A percentile compares a stretch with the other conserved stretches of the same genome.
phyloP scores from a whole-genome alignment of 2,329 filamentous ascomycete genomes.

The Cordyceps javanica region DNA sequence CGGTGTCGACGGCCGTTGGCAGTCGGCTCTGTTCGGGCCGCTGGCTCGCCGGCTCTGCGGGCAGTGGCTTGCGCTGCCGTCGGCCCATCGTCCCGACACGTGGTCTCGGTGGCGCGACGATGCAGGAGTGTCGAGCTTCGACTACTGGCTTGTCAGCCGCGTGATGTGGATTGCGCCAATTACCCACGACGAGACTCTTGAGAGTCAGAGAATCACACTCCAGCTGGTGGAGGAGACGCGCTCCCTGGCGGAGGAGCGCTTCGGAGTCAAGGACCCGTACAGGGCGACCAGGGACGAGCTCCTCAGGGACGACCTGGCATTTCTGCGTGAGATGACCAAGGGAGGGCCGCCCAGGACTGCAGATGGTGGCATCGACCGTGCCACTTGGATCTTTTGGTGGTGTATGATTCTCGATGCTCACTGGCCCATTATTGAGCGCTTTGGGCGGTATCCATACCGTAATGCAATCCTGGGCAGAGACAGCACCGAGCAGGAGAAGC shows the following conservation, averaged over 20 bases:
- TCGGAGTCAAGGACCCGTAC: not conserved
- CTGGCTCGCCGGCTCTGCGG: not conserved
- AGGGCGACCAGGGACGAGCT: not conserved
- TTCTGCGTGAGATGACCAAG: constrained; percentile 1
- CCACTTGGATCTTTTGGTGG: constrained; percentile 4
- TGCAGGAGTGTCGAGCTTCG: not conserved
- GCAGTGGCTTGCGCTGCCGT: not conserved
- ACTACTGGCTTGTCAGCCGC: constrained; percentile 3
- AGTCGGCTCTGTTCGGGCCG: not conserved
- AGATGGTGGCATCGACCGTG: not conserved
- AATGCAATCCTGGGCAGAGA: not conserved
- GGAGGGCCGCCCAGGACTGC: not conserved
- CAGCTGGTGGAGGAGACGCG: not conserved
- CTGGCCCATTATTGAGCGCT: not conserved
- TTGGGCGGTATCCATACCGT: constrained; percentile 1
- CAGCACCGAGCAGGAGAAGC: not conserved
- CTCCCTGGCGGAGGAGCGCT: not conserved
- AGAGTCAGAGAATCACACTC: not conserved
- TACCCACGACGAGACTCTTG: not conserved
- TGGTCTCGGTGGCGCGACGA: constrained; percentile 8
- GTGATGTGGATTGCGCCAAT: not conserved
- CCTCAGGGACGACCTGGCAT: not conserved
- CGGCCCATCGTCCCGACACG: not conserved
- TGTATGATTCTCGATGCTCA: constrained; percentile 6
- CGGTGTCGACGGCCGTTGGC: not conserved